Evolutionary conservation across 768 basidiomycete genomes (phyloP), one percentile per base, ranked within the genome.

Genomic region (Tricholoma matsutake): DNA sequence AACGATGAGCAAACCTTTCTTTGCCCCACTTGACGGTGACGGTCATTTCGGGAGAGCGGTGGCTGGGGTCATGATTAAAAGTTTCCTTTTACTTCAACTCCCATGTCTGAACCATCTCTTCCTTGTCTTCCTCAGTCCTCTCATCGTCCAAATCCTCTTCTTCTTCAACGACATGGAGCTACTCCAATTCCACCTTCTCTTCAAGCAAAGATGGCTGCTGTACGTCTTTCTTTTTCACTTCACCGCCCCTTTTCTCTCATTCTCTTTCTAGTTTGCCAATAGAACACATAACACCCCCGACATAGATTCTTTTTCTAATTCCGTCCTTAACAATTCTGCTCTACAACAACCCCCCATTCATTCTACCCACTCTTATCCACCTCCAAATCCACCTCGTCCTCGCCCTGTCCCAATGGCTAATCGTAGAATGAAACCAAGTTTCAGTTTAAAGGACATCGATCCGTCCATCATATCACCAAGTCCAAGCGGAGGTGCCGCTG

Each of bases 121-220:
- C 37, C 14, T 14, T 16, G 37, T 39, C 37, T 14, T 39, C 37
- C 37, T 39, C 32, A 32, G 10, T 7, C 6, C 32, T 32, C 32
- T 32, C 13, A 39, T 16, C 37, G 37, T 39, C 14, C 37, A 16
- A 39, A 74, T 65, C 64, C 73, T 52, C 64, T 78, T 68, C 76
- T 86, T 49, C 80, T 86, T 63, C 78, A 74, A 58, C 67, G 65
- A 64, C 60, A 70, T 62, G 74, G 76, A 43, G 73, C 83, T 18
- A 88, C 88, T 0, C 88, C 90, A 52, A 91, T 98, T 63, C 96
- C 96, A 0, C 92, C 95, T 0, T 82, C 86, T 51, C 82, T 98
- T 49, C 94, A 95, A 71, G 93, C 92, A 63, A 97, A 94, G 79
- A 91, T 98, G 89, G 92, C 91, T 43, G 92, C 89, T 29, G 94